phyloP scores from a whole-genome alignment of 2,329 filamentous ascomycete genomes.

The Aspergillus jensenii region DNA sequence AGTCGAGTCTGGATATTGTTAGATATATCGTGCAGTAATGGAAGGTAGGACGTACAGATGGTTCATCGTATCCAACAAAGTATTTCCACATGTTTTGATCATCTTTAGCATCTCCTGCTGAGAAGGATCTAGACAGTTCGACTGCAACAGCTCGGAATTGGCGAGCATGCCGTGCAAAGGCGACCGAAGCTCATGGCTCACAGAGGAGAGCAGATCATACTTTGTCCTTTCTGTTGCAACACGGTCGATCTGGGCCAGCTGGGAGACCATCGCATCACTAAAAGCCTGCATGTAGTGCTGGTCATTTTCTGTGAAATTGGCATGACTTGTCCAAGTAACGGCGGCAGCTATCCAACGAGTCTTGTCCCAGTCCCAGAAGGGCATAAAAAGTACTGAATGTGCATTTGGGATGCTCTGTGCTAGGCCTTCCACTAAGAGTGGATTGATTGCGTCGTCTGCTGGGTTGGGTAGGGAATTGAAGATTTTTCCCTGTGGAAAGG shows the following conservation, averaged over 20 bases:
- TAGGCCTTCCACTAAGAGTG: slow-evolving; percentile 13
- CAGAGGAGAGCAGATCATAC: slow-evolving; percentile 52
- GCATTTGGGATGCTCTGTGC: slow-evolving; percentile 22
- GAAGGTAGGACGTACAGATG: slow-evolving; percentile 25
- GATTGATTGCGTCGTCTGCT: neutral
- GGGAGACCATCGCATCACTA: slow-evolving; percentile 34
- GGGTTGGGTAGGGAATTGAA: slow-evolving; percentile 13
- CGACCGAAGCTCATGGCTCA: slow-evolving; percentile 53
- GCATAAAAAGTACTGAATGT: slow-evolving; percentile 30
- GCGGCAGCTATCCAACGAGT: slow-evolving; percentile 34
- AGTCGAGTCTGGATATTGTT: slow-evolving; percentile 27
- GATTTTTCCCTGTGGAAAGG: slow-evolving; percentile 17
- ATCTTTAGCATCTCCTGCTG: slow-evolving; percentile 48
- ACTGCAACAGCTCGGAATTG: slow-evolving; percentile 51
- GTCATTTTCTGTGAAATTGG: slow-evolving; percentile 26
- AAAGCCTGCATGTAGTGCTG: slow-evolving; percentile 37
- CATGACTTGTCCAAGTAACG: slow-evolving; percentile 28
- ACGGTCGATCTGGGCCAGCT: slow-evolving; percentile 36
- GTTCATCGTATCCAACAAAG: slow-evolving; percentile 51
- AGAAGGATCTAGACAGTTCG: slow-evolving; percentile 41
- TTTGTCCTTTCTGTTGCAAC: slow-evolving; percentile 47
- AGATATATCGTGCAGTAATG: neutral
- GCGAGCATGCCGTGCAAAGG: slow-evolving; percentile 51
- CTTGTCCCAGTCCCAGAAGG: slow-evolving; percentile 36
- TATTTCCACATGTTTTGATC: slow-evolving; percentile 51